Evolutionary conservation across 768 basidiomycete genomes (phyloP).

Genomic region (Holtermanniella nyarrowii): DNA sequence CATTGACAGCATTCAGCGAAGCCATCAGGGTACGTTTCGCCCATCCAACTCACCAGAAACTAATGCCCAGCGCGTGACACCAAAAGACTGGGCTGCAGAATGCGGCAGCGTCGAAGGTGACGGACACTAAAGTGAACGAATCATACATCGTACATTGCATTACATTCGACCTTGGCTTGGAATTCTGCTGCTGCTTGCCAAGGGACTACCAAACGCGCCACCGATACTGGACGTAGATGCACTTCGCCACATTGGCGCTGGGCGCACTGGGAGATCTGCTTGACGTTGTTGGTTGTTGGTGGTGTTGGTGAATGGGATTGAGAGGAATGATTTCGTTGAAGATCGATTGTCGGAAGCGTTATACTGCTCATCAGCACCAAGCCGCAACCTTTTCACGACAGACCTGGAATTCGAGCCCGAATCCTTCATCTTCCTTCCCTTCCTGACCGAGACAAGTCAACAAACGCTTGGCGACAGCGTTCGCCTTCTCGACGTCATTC

Average conservation of each 20-base stretch:
- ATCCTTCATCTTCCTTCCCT: constrained; percentile 56
- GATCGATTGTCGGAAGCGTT: constrained; percentile 22
- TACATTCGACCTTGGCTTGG: no score
- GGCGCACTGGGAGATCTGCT: neutral
- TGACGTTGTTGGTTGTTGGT: neutral
- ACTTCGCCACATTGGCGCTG: neutral
- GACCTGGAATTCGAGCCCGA: constrained; percentile 86
- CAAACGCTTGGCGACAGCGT: constrained; percentile 71
- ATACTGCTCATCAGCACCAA: constrained; percentile 12
- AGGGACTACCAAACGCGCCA: neutral
- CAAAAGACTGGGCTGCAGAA: constrained; percentile 56
- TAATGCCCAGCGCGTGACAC: constrained; percentile 53
- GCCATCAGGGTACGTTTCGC: constrained; percentile 26
- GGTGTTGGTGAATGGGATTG: constrained; percentile 23
- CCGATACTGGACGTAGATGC: neutral
- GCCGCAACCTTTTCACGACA: constrained; percentile 5
- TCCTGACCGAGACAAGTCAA: constrained; percentile 73
- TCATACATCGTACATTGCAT: neutral
- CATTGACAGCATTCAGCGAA: constrained; percentile 53
- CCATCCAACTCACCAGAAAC: neutral
- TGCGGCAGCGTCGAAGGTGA: constrained; percentile 40
- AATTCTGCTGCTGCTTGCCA: neutral
- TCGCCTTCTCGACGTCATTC: constrained; percentile 74
- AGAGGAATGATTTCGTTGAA: constrained; percentile 17
- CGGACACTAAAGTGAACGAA: no score